Conservation (phyloP, 768 basidiomycete species). For the Tremella mesenterica region DNA sequence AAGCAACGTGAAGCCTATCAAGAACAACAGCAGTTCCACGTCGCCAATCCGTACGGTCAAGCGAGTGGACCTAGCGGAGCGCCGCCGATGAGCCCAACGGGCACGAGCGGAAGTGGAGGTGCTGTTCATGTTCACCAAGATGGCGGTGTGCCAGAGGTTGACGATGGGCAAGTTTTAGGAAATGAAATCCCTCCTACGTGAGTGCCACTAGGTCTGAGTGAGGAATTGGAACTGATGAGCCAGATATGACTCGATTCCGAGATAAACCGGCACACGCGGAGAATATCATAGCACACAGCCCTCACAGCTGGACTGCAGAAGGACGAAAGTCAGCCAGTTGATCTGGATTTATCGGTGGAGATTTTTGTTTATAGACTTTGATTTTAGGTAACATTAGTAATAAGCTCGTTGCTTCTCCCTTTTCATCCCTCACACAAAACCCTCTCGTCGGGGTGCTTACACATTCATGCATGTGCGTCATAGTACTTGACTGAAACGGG, state of each 20-base stretch:
- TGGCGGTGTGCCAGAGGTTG: conserved; percentile 29
- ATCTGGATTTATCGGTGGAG: neutral
- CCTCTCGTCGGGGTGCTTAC: too few species aligned
- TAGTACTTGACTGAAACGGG: too few species aligned
- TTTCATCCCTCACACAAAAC: too few species aligned
- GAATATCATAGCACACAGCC: neutral
- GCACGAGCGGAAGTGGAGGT: conserved; percentile 4
- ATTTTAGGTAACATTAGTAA: too few species aligned
- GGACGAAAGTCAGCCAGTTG: too few species aligned
- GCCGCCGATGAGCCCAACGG: conserved; percentile 23
- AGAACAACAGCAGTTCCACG: conserved; percentile 28
- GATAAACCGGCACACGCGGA: too few species aligned
- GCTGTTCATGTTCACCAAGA: conserved; percentile 30
- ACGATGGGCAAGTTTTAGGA: conserved; percentile 14
- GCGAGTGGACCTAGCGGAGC: conserved; percentile 7
- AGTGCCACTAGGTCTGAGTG: conserved; percentile 10
- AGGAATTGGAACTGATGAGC: neutral
- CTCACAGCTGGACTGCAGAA: neutral
- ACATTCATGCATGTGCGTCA: too few species aligned
- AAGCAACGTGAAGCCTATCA: conserved; percentile 43
- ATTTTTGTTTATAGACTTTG: neutral
- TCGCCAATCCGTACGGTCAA: conserved; percentile 14
- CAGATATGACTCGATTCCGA: conserved; percentile 19
- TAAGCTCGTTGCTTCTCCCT: too few species aligned
- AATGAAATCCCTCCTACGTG: conserved; percentile 43